Percentiles rank a stretch among this genome's conserved stretches.
These are phyloP conservation scores for Penicillium desertorum DNA, from an alignment of 495 filamentous ascomycete genomes.

Conservation along the genomic window DNA sequence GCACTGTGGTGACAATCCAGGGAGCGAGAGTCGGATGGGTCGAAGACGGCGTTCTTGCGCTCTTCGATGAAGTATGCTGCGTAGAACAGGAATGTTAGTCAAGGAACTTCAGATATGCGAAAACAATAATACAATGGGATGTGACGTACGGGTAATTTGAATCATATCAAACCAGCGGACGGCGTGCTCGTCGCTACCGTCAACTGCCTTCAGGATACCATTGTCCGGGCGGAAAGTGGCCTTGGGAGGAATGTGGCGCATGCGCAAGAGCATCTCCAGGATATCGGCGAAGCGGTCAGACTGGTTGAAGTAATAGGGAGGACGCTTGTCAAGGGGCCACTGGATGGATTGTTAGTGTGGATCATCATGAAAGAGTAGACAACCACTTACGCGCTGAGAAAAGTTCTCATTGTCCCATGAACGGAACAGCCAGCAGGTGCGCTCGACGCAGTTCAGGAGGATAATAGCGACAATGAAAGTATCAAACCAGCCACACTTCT, in stretches of 20 bases:
- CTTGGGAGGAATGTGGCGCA: slow-evolving; percentile 68
- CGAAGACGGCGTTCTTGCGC: slow-evolving; percentile 52
- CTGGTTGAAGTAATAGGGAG: slow-evolving; percentile 64
- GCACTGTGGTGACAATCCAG: slow-evolving; percentile 66
- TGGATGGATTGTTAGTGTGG: slow-evolving; percentile 13
- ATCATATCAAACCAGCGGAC: slow-evolving; percentile 62
- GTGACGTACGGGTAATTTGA: slow-evolving; percentile 56
- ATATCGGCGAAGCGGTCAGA: slow-evolving; percentile 71
- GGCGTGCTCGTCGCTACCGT: slow-evolving; percentile 53
- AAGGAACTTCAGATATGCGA: neutral
- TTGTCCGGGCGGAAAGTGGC: slow-evolving; percentile 51
- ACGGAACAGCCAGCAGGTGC: slow-evolving; percentile 79
- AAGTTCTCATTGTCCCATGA: slow-evolving; percentile 65
- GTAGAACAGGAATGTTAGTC: slow-evolving; percentile 5
- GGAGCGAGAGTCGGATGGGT: slow-evolving; percentile 63
- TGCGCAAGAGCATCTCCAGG: slow-evolving; percentile 70
- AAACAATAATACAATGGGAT: neutral
- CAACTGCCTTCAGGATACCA: slow-evolving; percentile 52
- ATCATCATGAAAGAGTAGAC: neutral
- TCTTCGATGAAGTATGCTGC: slow-evolving; percentile 46
- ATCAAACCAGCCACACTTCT: slow-evolving; percentile 68
- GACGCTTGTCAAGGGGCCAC: slow-evolving; percentile 74
- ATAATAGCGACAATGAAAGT: slow-evolving; percentile 74
- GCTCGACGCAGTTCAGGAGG: slow-evolving; percentile 76
- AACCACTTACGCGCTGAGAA: slow-evolving; percentile 36